phyloP scores from a whole-genome alignment of 2,329 filamentous ascomycete genomes.

The Aschersonia sp. region DNA sequence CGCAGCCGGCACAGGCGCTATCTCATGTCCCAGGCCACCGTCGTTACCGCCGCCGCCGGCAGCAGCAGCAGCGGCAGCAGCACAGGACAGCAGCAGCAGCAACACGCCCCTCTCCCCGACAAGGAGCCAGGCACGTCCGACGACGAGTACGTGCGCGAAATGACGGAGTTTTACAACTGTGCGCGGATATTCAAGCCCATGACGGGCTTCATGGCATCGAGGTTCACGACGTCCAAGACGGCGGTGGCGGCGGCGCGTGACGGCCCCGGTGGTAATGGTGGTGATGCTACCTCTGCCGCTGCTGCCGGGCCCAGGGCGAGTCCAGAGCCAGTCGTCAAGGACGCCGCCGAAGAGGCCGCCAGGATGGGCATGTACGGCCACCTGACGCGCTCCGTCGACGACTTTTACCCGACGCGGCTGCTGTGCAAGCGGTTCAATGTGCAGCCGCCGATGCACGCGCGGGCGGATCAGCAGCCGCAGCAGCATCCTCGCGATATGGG shows the following conservation, averaged over 20 bases:
- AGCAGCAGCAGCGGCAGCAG: no score
- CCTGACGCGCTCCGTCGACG: slow-evolving; percentile 58
- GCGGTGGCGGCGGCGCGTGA: slow-evolving; percentile 8
- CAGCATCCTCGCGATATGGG: not conserved
- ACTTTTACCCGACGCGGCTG: slow-evolving; percentile 69
- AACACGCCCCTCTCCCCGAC: slow-evolving; percentile 31
- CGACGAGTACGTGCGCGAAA: slow-evolving; percentile 68
- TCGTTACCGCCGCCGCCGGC: no score
- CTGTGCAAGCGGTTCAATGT: slow-evolving; percentile 94
- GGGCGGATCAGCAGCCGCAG: slow-evolving; percentile 30
- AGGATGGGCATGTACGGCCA: slow-evolving; percentile 84
- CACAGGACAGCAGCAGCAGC: slow-evolving; percentile 6
- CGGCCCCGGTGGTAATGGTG: no score
- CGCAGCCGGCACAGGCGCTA: slow-evolving; percentile 68
- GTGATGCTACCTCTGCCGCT: no score
- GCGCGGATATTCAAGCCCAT: slow-evolving; percentile 75
- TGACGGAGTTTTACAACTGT: slow-evolving; percentile 56
- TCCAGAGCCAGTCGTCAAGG: slow-evolving; percentile 22
- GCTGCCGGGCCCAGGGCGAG: no score
- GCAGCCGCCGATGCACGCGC: slow-evolving; percentile 56
- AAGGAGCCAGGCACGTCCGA: slow-evolving; percentile 29
- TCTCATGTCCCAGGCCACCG: slow-evolving; percentile 54
- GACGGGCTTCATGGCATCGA: slow-evolving; percentile 80
- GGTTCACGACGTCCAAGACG: slow-evolving; percentile 65
- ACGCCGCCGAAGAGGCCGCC: slow-evolving; percentile 76